phyloP scores from a whole-genome alignment of 1,284 basidiomycete genomes.

The Heterobasidion irregulare region DNA sequence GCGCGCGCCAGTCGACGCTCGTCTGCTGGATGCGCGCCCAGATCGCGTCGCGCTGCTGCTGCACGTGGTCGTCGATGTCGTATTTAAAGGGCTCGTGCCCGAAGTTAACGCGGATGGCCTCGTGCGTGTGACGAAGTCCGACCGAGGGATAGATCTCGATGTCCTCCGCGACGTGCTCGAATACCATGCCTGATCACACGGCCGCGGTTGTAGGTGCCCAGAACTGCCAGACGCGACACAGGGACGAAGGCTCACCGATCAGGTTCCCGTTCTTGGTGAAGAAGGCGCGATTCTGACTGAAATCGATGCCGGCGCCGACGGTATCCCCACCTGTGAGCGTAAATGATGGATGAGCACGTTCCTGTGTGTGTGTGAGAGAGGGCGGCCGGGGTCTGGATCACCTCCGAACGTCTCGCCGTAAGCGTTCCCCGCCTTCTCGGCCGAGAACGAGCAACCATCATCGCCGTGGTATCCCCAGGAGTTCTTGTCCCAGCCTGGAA shows the following conservation, averaged over 20 bases:
- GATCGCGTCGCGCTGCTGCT: constrained; percentile 49
- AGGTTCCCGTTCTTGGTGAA: constrained; percentile 85
- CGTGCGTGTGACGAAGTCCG: constrained; percentile 71
- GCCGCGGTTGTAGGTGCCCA: neutral
- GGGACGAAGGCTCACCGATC: constrained; percentile 43
- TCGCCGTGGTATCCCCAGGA: constrained; percentile 97
- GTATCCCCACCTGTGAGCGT: constrained; percentile 63
- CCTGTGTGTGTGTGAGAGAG: neutral
- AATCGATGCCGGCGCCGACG: constrained; percentile 88
- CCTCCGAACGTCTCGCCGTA: constrained; percentile 75
- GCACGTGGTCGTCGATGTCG: constrained; percentile 80
- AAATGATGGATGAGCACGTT: neutral
- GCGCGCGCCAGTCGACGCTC: constrained; percentile 23
- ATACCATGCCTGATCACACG: constrained; percentile 46
- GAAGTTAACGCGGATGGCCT: constrained; percentile 78
- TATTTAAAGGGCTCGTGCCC: constrained; percentile 79
- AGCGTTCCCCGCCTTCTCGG: constrained; percentile 61
- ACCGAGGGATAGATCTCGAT: constrained; percentile 75
- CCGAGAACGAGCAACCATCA: constrained; percentile 75
- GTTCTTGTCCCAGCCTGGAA: constrained; percentile 84
- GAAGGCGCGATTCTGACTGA: constrained; percentile 70
- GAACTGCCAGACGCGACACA: neutral
- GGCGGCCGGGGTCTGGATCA: constrained; percentile 18
- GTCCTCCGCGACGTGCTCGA: constrained; percentile 62
- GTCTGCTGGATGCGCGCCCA: constrained; percentile 60